phyloP scores from a whole-genome alignment of 192 early-diverging fungal genomes.

The Chytriomyces confervae region DNA sequence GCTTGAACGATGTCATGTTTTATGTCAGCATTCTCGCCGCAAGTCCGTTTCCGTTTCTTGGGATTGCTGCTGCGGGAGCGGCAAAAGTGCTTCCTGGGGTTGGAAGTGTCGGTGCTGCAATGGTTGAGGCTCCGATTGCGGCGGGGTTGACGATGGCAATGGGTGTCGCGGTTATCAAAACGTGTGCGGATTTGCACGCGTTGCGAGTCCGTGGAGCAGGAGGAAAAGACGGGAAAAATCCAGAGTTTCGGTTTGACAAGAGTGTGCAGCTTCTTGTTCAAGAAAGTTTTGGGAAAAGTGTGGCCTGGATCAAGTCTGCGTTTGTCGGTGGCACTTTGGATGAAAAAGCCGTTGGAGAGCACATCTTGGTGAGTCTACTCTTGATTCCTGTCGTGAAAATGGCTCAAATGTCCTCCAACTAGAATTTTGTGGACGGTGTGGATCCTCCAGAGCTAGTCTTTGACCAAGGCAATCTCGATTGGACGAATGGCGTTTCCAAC shows the following conservation, averaged over 20 bases:
- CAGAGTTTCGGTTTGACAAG: slow-evolving; percentile 24
- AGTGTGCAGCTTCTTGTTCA: slow-evolving; percentile 13
- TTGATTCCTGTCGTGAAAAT: too few relatives aligned
- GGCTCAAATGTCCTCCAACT: too few relatives aligned
- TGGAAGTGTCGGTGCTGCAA: slow-evolving; percentile 21
- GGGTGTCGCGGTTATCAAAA: slow-evolving; percentile 26
- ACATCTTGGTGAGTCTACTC: background rate
- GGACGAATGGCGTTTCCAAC: too few relatives aligned
- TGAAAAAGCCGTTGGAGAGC: slow-evolving; percentile 23
- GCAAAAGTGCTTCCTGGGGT: slow-evolving; percentile 29
- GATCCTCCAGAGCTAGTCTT: too few relatives aligned
- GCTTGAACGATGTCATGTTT: background rate
- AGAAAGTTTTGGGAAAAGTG: background rate
- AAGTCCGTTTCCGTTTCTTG: slow-evolving; percentile 26
- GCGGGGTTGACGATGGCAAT: slow-evolving; percentile 29
- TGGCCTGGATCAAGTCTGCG: slow-evolving; percentile 12
- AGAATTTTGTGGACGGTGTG: too few relatives aligned
- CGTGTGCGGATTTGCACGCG: slow-evolving; percentile 15
- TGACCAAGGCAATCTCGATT: too few relatives aligned
- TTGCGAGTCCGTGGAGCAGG: background rate
- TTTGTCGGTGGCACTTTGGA: background rate
- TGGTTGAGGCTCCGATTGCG: slow-evolving; percentile 31
- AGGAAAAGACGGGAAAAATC: background rate
- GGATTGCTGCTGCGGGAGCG: slow-evolving; percentile 22
- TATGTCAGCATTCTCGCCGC: slow-evolving; percentile 27